phyloP scores from a whole-genome alignment of 192 early-diverging fungal species.

The Coemansia sp. region DNA sequence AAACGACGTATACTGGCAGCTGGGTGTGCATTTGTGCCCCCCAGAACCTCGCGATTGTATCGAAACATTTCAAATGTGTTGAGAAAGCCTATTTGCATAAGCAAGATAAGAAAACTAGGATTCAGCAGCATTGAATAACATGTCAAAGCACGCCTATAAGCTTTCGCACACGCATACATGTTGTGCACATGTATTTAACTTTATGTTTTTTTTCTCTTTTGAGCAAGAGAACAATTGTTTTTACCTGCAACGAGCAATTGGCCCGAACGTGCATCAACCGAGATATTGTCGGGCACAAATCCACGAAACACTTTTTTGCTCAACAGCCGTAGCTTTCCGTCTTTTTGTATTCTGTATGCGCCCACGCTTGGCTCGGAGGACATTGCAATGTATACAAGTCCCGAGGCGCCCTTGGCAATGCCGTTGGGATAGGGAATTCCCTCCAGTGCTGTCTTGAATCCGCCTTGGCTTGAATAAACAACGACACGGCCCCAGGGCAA shows the following conservation, averaged over 20 bases:
- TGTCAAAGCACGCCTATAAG: neutral
- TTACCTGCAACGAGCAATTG: conserved; percentile 48
- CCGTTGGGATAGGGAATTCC: conserved; percentile 44
- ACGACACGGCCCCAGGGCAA: conserved; percentile 49
- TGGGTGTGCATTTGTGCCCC: conserved; percentile 30
- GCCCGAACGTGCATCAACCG: conserved; percentile 35
- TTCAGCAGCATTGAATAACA: neutral
- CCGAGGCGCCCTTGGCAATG: conserved; percentile 29
- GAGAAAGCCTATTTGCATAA: conserved; percentile 32
- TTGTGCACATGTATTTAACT: too few species aligned
- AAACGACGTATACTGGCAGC: conserved; percentile 32
- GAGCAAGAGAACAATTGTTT: too few species aligned
- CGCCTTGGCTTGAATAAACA: conserved; percentile 18
- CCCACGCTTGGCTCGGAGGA: conserved; percentile 44
- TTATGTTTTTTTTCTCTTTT: too few species aligned
- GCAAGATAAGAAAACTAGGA: neutral
- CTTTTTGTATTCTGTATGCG: conserved; percentile 10
- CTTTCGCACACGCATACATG: neutral
- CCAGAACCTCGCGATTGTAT: conserved; percentile 40
- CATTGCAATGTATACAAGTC: conserved; percentile 31
- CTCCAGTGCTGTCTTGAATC: conserved; percentile 17
- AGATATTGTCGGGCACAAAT: conserved; percentile 51
- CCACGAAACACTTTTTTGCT: conserved; percentile 23
- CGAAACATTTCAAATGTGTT: conserved; percentile 47
- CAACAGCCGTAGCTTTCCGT: conserved; percentile 23